These are phyloP conservation scores for Diaporthe humulicola DNA, from an alignment of 2,329 filamentous ascomycete genomes.

Conservation along the genomic window DNA sequence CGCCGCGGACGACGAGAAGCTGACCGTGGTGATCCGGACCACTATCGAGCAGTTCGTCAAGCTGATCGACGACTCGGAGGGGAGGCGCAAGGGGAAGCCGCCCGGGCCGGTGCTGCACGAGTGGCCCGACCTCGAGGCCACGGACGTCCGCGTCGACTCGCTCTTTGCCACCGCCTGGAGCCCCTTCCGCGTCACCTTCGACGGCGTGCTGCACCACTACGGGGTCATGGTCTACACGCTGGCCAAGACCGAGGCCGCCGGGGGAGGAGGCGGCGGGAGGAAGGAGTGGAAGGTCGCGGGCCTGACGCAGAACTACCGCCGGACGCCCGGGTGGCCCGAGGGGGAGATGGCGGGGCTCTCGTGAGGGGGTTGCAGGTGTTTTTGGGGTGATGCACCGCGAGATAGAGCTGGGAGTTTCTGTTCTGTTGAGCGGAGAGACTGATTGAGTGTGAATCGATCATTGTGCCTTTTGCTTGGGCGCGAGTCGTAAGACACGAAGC, in stretches of 20 bases:
- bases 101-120: conserved; percentile 33
- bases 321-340: conserved; percentile 37
- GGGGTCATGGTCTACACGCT: conserved; percentile 38
- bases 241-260: conserved; percentile 19
- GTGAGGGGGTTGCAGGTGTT: neutral
- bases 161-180: conserved; percentile 36
- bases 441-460: neutral
- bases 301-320: conserved; percentile 37
- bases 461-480: conserved; percentile 4
- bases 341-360: neutral
- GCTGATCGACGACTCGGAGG: conserved; percentile 35
- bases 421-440: neutral
- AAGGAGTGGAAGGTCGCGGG: conserved; percentile 35
- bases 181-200: conserved; percentile 36
- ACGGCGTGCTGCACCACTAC: conserved; percentile 38
- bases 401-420: neutral
- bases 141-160: conserved; percentile 34
- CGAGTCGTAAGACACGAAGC: conserved; percentile 8
- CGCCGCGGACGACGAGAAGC: neutral
- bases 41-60: conserved; percentile 37
- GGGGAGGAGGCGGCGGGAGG: neutral
- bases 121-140: conserved; percentile 28
- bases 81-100: conserved; percentile 25
- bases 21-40: conserved; percentile 34
- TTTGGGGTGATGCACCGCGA: neutral